phyloP scores from a whole-genome alignment of 2,329 filamentous ascomycete species.

The Neurospora crassa region DNA sequence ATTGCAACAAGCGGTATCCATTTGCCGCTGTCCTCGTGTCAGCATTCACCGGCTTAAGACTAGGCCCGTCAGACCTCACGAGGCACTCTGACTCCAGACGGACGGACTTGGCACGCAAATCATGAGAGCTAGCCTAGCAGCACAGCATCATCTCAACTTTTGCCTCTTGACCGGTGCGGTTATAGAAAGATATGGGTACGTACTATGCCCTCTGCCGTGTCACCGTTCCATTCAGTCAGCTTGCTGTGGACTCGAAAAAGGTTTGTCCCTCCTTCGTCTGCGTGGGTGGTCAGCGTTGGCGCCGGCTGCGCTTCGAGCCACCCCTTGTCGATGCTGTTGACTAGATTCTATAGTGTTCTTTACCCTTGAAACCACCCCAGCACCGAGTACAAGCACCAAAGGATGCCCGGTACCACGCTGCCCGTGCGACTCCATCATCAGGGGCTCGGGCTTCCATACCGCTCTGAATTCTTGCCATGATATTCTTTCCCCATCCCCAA shows the following conservation, averaged over 20 bases:
- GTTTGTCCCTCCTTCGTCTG: background rate
- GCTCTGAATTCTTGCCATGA: background rate
- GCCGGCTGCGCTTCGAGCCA: constrained; percentile 6
- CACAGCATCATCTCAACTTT: constrained; percentile 1
- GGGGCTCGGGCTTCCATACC: background rate
- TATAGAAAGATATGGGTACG: background rate
- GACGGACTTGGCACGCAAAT: background rate
- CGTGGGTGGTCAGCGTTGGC: constrained; percentile 7
- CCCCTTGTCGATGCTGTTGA: background rate
- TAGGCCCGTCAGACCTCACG: background rate
- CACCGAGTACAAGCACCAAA: background rate
- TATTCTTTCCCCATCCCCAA: background rate
- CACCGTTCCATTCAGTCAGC: background rate
- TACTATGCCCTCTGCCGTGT: background rate
- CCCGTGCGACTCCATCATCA: background rate
- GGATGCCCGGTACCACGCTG: background rate
- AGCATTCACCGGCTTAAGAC: background rate
- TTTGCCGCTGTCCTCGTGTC: background rate
- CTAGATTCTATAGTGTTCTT: background rate
- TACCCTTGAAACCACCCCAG: background rate
- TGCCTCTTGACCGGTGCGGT: background rate
- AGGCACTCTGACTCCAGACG: background rate
- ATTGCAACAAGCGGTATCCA: background rate
- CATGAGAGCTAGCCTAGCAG: background rate
- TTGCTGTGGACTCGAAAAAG: background rate